Evolutionary conservation across 1,284 basidiomycete genomes (phyloP).

Genomic region (Lentinus polychrous): DNA sequence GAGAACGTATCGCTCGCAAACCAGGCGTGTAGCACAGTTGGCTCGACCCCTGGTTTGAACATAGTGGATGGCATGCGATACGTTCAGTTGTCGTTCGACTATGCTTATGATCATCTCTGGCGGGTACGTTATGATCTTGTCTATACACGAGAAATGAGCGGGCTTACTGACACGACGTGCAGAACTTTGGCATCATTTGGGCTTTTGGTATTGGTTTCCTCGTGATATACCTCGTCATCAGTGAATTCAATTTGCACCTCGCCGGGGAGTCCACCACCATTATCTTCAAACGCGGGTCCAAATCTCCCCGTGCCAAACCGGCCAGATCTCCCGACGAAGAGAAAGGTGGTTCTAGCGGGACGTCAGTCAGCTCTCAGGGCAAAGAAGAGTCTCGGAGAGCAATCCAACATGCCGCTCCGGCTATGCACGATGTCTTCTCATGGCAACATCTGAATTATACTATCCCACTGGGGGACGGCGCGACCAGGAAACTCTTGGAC

Average conservation of each 20-base stretch:
- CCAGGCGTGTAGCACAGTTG: slow-evolving; percentile 57
- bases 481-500: slow-evolving; percentile 58
- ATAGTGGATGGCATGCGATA: slow-evolving; percentile 48
- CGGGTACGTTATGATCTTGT: slow-evolving; percentile 36
- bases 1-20: slow-evolving; percentile 42
- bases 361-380: not conserved
- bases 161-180: not conserved
- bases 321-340: slow-evolving; percentile 16
- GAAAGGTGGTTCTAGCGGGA: slow-evolving; percentile 6
- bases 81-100: slow-evolving; percentile 54
- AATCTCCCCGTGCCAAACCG: slow-evolving; percentile 10
- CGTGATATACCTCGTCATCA: slow-evolving; percentile 41
- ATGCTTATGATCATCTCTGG: slow-evolving; percentile 61
- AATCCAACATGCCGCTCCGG: slow-evolving; percentile 9
- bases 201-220: slow-evolving; percentile 46
- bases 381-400: slow-evolving; percentile 24
- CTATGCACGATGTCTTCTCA: slow-evolving; percentile 45
- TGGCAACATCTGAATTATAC: slow-evolving; percentile 61
- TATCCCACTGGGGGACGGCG: slow-evolving; percentile 50
- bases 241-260: slow-evolving; percentile 37
- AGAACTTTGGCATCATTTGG: slow-evolving; percentile 53
- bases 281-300: slow-evolving; percentile 38
- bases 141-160: too few species aligned
- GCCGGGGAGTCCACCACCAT: slow-evolving; percentile 27
- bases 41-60: slow-evolving; percentile 39